phyloP scores from a whole-genome alignment of 1,284 basidiomycete species.

The Irpex lacteus region DNA sequence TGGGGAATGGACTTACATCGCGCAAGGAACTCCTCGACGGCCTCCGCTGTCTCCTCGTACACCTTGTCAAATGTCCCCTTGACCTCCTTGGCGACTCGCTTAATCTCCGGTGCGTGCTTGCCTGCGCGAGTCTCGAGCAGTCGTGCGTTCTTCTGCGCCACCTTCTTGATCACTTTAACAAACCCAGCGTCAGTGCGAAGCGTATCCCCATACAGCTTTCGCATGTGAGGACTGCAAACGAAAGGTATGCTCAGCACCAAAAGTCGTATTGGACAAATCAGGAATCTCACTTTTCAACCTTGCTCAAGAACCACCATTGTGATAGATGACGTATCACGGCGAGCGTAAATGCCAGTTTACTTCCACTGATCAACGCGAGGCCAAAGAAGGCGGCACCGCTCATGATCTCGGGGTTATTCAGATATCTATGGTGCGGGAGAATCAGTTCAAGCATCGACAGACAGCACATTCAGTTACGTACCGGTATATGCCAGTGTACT shows the following conservation, averaged over 20 bases:
- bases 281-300: slow-evolving; percentile 76
- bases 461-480: slow-evolving; percentile 29
- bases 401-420: slow-evolving; percentile 97
- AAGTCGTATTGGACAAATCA: slow-evolving; percentile 11
- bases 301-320: slow-evolving; percentile 90
- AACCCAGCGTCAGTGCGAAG: slow-evolving; percentile 94
- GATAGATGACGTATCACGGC: slow-evolving; percentile 83
- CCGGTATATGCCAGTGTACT: slow-evolving; percentile 97
- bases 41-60: slow-evolving; percentile 87
- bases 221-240: slow-evolving; percentile 88
- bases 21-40: slow-evolving; percentile 89
- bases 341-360: slow-evolving; percentile 81
- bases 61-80: slow-evolving; percentile 94
- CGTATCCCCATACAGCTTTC: slow-evolving; percentile 89
- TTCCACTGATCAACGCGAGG: slow-evolving; percentile 86
- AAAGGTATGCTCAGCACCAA: slow-evolving; percentile 4
- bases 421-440: slow-evolving; percentile 47
- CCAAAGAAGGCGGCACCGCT: slow-evolving; percentile 96
- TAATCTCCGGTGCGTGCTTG: slow-evolving; percentile 72
- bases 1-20: slow-evolving; percentile 60
- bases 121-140: slow-evolving; percentile 67
- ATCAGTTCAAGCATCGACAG: neutral
- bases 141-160: slow-evolving; percentile 78
- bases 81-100: slow-evolving; percentile 84
- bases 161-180: slow-evolving; percentile 93